phyloP scores from a whole-genome alignment of 768 basidiomycete genomes.

The Naganishia vaughanmartiniae region DNA sequence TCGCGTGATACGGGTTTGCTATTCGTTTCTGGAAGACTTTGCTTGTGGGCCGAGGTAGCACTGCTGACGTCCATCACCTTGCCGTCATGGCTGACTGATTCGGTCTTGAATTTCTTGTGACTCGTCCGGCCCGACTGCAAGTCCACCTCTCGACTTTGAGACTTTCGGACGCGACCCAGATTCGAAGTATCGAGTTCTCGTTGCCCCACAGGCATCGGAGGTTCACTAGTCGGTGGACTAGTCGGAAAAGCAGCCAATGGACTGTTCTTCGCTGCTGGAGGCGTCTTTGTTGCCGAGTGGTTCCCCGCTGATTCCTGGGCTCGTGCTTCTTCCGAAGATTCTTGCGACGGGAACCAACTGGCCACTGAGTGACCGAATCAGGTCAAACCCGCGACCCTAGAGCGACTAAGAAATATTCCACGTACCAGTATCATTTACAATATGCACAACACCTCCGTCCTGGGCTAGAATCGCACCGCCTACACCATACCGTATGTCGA shows the following conservation, averaged over 20 bases:
- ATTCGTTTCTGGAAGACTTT: not conserved
- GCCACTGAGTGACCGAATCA: not conserved
- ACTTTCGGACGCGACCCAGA: not conserved
- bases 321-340: not conserved
- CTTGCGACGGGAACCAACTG: slow-evolving; percentile 17
- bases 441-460: not conserved
- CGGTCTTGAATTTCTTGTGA: not conserved
- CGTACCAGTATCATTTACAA: slow-evolving; percentile 1
- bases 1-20: not conserved
- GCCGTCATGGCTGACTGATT: not conserved
- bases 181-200: not conserved
- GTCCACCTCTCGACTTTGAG: not conserved
- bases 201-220: not conserved
- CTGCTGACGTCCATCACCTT: not conserved
- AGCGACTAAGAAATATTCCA: not conserved
- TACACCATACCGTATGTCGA: slow-evolving; percentile 15
- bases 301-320: not conserved
- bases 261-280: slow-evolving; percentile 7
- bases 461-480: slow-evolving; percentile 3
- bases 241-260: slow-evolving; percentile 8
- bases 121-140: not conserved
- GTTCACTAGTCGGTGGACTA: slow-evolving; percentile 13
- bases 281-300: not conserved
- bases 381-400: not conserved
- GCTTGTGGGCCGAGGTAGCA: not conserved